Percentiles rank a stretch among this genome's conserved stretches.
Evolutionary conservation across 2,329 filamentous ascomycete genomes (phyloP).

Genomic region (Ophiostoma perfectum): DNA sequence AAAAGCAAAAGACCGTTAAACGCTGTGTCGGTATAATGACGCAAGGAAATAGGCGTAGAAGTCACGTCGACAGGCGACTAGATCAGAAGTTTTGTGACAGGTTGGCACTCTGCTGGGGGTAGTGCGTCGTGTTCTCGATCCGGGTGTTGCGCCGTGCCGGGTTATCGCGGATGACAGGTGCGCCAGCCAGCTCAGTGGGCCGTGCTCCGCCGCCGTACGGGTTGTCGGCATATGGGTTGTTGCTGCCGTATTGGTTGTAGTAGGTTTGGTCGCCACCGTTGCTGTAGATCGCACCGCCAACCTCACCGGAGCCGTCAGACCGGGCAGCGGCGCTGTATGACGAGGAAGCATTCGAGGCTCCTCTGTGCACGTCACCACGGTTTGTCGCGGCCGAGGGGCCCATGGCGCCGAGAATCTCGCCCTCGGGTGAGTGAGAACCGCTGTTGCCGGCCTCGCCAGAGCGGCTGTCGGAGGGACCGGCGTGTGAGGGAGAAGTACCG

Average conservation of each 20-base stretch:
- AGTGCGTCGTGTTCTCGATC: conserved; percentile 85
- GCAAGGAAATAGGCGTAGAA: conserved; percentile 1
- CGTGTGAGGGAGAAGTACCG: conserved; percentile 61
- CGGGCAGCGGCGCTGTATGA: conserved; percentile 79
- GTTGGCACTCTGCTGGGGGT: conserved; percentile 86
- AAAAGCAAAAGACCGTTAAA: neutral
- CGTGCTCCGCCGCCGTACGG: conserved; percentile 33
- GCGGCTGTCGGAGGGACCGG: conserved; percentile 55
- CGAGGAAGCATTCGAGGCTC: conserved; percentile 91
- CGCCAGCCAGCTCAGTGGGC: conserved; percentile 45
- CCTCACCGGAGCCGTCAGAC: conserved; percentile 62
- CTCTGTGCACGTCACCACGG: conserved; percentile 71
- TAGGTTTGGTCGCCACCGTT: conserved; percentile 45
- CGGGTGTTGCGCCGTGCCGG: conserved; percentile 86
- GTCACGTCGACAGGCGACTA: neutral
- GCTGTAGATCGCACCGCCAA: conserved; percentile 40
- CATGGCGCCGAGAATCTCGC: conserved; percentile 77
- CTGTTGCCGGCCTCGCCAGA: conserved; percentile 65
- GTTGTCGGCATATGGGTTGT: conserved; percentile 51
- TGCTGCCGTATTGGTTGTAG: conserved; percentile 55
- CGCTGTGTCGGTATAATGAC: conserved; percentile 6
- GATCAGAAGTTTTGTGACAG: conserved; percentile 90
- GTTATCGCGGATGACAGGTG: conserved; percentile 89
- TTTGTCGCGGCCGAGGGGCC: conserved; percentile 65
- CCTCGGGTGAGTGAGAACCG: conserved; percentile 57